These are phyloP conservation scores for Penicillium tannophilum DNA, from an alignment of 495 filamentous ascomycete genomes.

Conservation along the genomic window DNA sequence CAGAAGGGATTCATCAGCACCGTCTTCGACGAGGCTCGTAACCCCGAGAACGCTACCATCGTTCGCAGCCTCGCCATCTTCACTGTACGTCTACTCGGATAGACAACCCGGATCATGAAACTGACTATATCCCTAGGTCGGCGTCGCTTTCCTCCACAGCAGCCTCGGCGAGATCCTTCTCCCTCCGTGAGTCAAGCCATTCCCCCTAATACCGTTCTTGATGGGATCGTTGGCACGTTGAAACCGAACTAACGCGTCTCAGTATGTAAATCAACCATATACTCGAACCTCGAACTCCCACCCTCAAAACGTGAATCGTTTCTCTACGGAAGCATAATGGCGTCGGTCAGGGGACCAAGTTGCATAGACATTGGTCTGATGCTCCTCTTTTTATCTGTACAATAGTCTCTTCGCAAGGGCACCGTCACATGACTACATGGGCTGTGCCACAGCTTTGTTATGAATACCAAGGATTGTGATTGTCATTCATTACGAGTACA, in stretches of 20 bases:
- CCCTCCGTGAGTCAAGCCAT: slow-evolving; percentile 60
- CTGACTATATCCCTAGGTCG: slow-evolving; percentile 50
- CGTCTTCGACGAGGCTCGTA: slow-evolving; percentile 65
- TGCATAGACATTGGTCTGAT: slow-evolving; percentile 20
- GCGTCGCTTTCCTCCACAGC: slow-evolving; percentile 73
- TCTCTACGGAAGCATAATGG: slow-evolving; percentile 28
- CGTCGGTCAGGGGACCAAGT: slow-evolving; percentile 21
- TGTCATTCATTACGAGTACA: neutral
- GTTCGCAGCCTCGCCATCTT: slow-evolving; percentile 73
- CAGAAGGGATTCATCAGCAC: slow-evolving; percentile 53
- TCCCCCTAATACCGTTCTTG: neutral
- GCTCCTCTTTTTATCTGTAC: slow-evolving; percentile 28
- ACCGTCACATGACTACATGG: slow-evolving; percentile 12
- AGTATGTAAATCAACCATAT: slow-evolving; percentile 29
- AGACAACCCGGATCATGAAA: neutral
- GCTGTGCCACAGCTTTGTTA: slow-evolving; percentile 17
- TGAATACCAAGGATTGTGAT: slow-evolving; percentile 27
- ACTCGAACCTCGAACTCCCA: slow-evolving; percentile 8
- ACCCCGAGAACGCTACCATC: slow-evolving; percentile 73
- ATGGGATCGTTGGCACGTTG: neutral
- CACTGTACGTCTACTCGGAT: slow-evolving; percentile 56
- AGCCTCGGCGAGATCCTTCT: slow-evolving; percentile 74
- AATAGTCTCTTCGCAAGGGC: slow-evolving; percentile 25
- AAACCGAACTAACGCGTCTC: slow-evolving; percentile 6
- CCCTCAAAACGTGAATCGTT: slow-evolving; percentile 15